Evolutionary conservation across 768 basidiomycete genomes (phyloP).

Genomic region (Agaricus bisporus): DNA sequence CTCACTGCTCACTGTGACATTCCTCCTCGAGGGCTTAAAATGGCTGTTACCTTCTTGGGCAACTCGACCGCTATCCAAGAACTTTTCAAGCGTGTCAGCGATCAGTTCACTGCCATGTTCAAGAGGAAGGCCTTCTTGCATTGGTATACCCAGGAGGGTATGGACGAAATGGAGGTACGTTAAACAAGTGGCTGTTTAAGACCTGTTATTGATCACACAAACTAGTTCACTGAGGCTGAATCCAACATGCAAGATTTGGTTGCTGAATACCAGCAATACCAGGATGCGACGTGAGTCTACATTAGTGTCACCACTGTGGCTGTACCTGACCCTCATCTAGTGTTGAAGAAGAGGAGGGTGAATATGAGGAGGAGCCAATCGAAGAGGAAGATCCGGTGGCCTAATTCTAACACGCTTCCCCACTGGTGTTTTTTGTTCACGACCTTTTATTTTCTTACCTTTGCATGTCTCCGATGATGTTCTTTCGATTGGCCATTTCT

Average conservation of each 20-base stretch:
- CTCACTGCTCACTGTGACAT: constrained; percentile 98
- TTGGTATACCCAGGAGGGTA: constrained; percentile 99
- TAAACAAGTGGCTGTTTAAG: not conserved
- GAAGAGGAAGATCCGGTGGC: constrained; percentile 34
- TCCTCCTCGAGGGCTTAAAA: constrained; percentile 90
- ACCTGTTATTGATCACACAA: constrained; percentile 3
- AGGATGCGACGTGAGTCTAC: constrained; percentile 79
- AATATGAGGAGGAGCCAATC: constrained; percentile 76
- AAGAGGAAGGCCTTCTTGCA: constrained; percentile 98
- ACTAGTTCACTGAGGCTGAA: constrained; percentile 92
- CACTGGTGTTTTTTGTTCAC: constrained; percentile 13
- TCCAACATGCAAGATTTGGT: constrained; percentile 99
- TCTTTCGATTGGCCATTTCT: constrained; percentile 17
- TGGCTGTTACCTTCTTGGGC: constrained; percentile 96
- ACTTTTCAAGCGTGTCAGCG: constrained; percentile 97
- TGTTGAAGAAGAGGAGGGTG: constrained; percentile 82
- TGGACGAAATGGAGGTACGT: constrained; percentile 93
- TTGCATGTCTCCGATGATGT: constrained; percentile 30
- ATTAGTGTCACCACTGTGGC: not conserved
- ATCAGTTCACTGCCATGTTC: constrained; percentile 99
- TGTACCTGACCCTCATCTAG: constrained; percentile 29
- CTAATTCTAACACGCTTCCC: constrained; percentile 8
- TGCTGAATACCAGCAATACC: constrained; percentile 96
- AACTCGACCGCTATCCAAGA: constrained; percentile 98
- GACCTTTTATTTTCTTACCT: constrained; percentile 27